Evolutionary conservation across 73 alveolate species (phyloP), one percentile per base, ranked within the genome.

Genomic region (Paramecium primaurelia): DNA sequence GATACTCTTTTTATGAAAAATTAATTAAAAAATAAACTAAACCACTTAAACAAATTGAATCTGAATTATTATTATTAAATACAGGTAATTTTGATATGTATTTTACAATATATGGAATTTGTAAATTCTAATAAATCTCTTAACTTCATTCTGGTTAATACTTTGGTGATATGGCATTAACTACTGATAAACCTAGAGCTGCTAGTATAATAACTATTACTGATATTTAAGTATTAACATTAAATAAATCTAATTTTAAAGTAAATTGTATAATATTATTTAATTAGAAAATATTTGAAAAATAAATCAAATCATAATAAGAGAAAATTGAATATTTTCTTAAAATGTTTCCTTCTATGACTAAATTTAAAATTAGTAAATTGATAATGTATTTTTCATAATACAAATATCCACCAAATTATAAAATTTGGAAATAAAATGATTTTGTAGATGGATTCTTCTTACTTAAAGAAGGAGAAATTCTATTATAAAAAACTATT

Each of bases 131-230:
- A 8, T 88, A 59, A 20, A 73, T 88, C 14, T 37, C 86, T 18
- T 60, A 64, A 37, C 32, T 40, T 20, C 71, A 40, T 12, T 22
- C 90, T 69, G 93, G 93, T 8, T 14, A 42, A 44, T 60, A 75
- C 45, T 88, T 88, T 88, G 93, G 93, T 69, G 93, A 88, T 18
- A 69, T 68, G 49, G 93, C 93, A 4, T 88, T 88, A 42, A 26
- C 68, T 8, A 88, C 59, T 71, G 86, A 88, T 69, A 69, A 88
- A 40, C 93, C 93, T 16, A 88, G 93, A 71, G 71, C 73, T 10
- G 93, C 93, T 2, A 88, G 84, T 4, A 88, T 88, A 12, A 69
- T 88, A 6, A 25, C 90, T 14, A 42, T 47, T 69, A 28, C 86
- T 69, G 93, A 88, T 45, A 10, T 80, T 0, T 59, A 69, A 22